Evolutionary conservation across 192 early-diverging fungal genomes (phyloP), one percentile per base, ranked within the genome.

Genomic region (Entophlyctis luteolus): DNA sequence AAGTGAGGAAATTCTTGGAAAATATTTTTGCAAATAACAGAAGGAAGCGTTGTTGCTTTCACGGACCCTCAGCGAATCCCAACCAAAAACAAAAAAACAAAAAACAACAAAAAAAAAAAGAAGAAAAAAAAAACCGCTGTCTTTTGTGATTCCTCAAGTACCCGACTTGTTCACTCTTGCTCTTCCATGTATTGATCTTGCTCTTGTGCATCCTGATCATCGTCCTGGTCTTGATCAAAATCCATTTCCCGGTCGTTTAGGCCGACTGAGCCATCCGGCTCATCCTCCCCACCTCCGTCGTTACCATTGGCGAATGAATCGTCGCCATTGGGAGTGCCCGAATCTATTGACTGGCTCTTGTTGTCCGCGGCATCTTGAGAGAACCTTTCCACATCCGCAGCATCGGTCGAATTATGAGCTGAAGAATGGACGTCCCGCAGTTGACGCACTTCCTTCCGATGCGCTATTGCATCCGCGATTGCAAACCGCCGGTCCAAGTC

Each of bases 401-500:
- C n/a, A n/a, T n/a, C n/a, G n/a, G n/a, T n/a, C n/a, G n/a, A n/a
- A n/a, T n/a, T n/a, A n/a, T n/a, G n/a, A n/a, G n/a, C n/a, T n/a
- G n/a, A n/a, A n/a, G n/a, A n/a, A n/a, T n/a, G n/a, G n/a, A n/a
- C n/a, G n/a, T 66, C 42, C 50, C 48, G 4, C 37, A 66, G 22
- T 34, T 66, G 49, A 16, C 50, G 23, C 4, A 25, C 8, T 36
- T 54, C 35, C 16, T 39, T 46, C 35, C 20, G 38, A 46, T 46
- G 38, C 48, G 37, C 27, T 39, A 66, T 54, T 16, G 31, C 63
- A 37, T 66, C 63, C 28, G 49, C 4, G 27, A 66, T 38, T 18
- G 27, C 42, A 0, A 8, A 12, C 5, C 63, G 63, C 50, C 63
- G 48, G 14, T 66, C 63, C 3, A 25, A 22, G 39, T 66, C 63